Percentiles rank a stretch among this genome's conserved stretches.
Evolutionary conservation across 495 filamentous ascomycete species (phyloP).

Genomic region (Aspergillus sclerotioniger): DNA sequence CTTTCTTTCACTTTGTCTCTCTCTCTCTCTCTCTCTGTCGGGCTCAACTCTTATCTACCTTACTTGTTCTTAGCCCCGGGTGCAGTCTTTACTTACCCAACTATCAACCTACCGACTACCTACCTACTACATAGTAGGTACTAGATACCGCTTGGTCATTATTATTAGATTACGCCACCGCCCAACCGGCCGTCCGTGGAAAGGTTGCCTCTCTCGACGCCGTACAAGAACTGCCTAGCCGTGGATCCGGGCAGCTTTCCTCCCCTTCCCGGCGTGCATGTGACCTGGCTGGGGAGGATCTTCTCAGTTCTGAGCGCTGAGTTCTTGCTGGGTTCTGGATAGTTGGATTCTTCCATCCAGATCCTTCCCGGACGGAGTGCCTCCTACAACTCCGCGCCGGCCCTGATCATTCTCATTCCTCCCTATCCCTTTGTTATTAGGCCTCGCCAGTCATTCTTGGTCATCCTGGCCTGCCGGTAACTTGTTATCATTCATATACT

Average conservation of each 20-base stretch:
- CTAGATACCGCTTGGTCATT: constrained; percentile 9
- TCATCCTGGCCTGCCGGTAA: background rate
- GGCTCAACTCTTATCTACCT: too few relatives aligned
- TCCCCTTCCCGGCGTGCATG: constrained; percentile 16
- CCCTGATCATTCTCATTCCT: constrained; percentile 3
- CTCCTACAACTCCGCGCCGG: too few relatives aligned
- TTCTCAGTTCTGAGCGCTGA: too few relatives aligned
- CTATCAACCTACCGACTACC: too few relatives aligned
- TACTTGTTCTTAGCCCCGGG: background rate
- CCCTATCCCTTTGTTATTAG: background rate
- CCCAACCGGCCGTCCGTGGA: constrained; percentile 4
- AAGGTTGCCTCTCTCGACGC: constrained; percentile 6
- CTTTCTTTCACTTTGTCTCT: constrained; percentile 4
- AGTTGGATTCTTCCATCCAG: too few relatives aligned
- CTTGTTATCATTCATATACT: background rate
- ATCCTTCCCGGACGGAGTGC: too few relatives aligned
- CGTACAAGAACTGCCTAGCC: constrained; percentile 5
- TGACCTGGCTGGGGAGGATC: constrained; percentile 10
- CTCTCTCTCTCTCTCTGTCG: constrained; percentile 2
- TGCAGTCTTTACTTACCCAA: background rate
- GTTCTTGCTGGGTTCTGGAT: too few relatives aligned
- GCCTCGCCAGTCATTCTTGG: too few relatives aligned
- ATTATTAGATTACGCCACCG: constrained; percentile 26
- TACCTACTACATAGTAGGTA: too few relatives aligned
- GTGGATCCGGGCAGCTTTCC: constrained; percentile 17